Evolutionary conservation across 495 filamentous ascomycete species (phyloP), one percentile per base, ranked within the genome.

Genomic region (Ascodesmis nigricans): DNA sequence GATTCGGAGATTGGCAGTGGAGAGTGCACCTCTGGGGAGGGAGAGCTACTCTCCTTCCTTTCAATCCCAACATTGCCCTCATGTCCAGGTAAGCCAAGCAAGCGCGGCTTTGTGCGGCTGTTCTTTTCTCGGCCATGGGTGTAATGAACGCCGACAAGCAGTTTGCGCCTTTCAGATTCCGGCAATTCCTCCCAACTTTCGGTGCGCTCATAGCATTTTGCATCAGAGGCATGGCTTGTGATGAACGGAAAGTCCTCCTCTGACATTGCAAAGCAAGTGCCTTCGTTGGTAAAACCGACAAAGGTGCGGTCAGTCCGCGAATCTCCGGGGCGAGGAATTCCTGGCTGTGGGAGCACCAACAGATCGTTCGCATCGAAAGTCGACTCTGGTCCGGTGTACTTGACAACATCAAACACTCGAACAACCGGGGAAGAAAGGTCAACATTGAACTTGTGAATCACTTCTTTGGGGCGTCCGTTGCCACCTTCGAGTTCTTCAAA

Each of bases 211-310:
- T 51, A 52, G 18, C 43, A 52, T 24, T 21, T 22, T 44, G 48
- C 48, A n/a, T 38, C 24, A 3, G 38, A 31, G 6, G 48, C 48
- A 11, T 39, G 28, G 26, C 38, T 24, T 13, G 48, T 51, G 19
- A 52, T 48, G 35, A 43, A 51, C n/a, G 87, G 87, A 45, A 91
- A 97, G 3, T 69, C 74, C 35, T 55, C 66, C 33, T 90, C 84
- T 0, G 87, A 92, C 55, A 97, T 67, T 11, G 83, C 87, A 55
- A 84, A 97, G 80, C 83, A 93, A 38, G 78, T 73, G 23, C 81
- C 83, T 23, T 62, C 62, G 42, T 76, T 68, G 5, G 80, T 93
- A 36, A 71, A 73, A 48, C 92, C 90, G 30, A 97, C 66, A 50
- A 87, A 92, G 2, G 63, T 57, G 3, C 56, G 54, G 11, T 62